phyloP scores from a whole-genome alignment of 1,284 basidiomycete genomes.

The Coniophora puteana region DNA sequence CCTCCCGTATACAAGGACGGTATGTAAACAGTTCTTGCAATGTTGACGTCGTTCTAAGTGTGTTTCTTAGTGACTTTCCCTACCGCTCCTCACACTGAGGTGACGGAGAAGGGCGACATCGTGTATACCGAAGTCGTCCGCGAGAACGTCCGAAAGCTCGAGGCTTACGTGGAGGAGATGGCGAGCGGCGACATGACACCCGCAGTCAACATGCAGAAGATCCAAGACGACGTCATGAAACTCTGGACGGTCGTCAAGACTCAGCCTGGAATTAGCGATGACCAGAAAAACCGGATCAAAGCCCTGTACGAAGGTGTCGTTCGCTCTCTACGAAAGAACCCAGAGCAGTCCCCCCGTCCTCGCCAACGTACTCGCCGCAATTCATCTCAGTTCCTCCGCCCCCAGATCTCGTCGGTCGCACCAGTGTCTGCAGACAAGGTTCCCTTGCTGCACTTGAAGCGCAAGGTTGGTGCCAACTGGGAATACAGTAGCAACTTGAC shows the following conservation, averaged over 20 bases:
- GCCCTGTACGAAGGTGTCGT: conserved; percentile 96
- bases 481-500: conserved; percentile 97
- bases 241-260: conserved; percentile 97
- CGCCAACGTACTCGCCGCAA: conserved; percentile 75
- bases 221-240: conserved; percentile 93
- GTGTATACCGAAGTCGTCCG: conserved; percentile 93
- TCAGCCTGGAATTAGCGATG: conserved; percentile 93
- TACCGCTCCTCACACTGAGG: conserved; percentile 93
- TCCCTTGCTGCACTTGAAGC: conserved; percentile 93
- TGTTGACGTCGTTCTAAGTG: conserved; percentile 1
- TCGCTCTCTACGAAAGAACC: conserved; percentile 67
- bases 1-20: conserved; percentile 92
- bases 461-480: conserved; percentile 95
- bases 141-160: conserved; percentile 93
- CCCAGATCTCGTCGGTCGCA: conserved; percentile 74
- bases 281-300: conserved; percentile 97
- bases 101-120: conserved; percentile 92
- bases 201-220: conserved; percentile 91
- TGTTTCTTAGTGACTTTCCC: conserved; percentile 88
- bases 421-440: conserved; percentile 87
- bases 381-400: conserved; percentile 92
- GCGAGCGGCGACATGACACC: conserved; percentile 88
- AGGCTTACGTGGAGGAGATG: conserved; percentile 99
- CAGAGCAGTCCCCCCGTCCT: conserved; percentile 52
- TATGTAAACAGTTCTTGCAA: conserved; percentile 35